Conservation (phyloP, 768 basidiomycete species). For the Lactifluus subvellereus region DNA sequence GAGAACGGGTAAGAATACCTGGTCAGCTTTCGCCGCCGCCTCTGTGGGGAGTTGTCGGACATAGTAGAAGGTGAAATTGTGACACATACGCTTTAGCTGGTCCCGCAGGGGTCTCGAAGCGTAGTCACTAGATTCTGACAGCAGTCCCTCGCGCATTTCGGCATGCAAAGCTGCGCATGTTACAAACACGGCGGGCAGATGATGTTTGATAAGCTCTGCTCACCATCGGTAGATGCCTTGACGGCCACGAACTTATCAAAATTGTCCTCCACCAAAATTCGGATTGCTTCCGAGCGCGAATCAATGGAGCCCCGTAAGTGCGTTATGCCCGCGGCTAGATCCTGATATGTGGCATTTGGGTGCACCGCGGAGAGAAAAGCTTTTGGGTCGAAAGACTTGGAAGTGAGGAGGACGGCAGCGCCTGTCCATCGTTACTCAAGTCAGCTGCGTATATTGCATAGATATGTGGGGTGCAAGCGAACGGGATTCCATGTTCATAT, state of each 20-base stretch:
- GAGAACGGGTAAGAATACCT: slow-evolving; percentile 92
- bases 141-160: slow-evolving; percentile 88
- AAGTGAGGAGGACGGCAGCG: slow-evolving; percentile 76
- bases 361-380: slow-evolving; percentile 86
- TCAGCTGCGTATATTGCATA: slow-evolving; percentile 10
- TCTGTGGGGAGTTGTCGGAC: slow-evolving; percentile 39
- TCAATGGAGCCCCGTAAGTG: slow-evolving; percentile 78
- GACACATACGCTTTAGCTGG: slow-evolving; percentile 69
- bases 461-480: slow-evolving; percentile 28
- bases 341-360: slow-evolving; percentile 92
- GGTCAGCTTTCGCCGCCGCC: slow-evolving; percentile 88
- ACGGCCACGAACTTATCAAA: slow-evolving; percentile 98
- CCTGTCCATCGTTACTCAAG: slow-evolving; percentile 38
- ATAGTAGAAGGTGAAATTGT: neutral
- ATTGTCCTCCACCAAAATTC: slow-evolving; percentile 93
- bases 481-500: slow-evolving; percentile 79
- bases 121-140: slow-evolving; percentile 72
- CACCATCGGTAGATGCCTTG: slow-evolving; percentile 94
- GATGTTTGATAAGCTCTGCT: slow-evolving; percentile 13
- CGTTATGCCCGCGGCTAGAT: slow-evolving; percentile 71
- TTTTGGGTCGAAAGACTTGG: slow-evolving; percentile 96
- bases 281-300: slow-evolving; percentile 87
- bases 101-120: slow-evolving; percentile 78
- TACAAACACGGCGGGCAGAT: neutral
- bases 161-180: slow-evolving; percentile 65